Percentiles rank a stretch among this genome's conserved stretches.
Evolutionary conservation across 139 green algal genomes (phyloP).

Genomic region (Medakamo hakoo): DNA sequence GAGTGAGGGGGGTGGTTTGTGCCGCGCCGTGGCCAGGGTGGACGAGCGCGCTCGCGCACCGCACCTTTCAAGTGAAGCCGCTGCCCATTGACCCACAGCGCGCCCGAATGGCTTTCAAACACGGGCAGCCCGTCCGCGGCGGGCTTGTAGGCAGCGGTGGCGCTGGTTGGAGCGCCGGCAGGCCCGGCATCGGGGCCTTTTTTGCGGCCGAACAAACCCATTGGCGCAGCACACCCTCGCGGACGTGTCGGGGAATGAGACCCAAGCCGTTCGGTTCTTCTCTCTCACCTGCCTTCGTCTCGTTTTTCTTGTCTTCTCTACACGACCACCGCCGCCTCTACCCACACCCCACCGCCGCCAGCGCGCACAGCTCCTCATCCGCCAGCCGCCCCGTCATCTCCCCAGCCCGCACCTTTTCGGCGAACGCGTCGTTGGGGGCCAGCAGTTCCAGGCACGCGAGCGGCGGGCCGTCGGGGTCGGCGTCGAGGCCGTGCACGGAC

Average conservation of each 20-base stretch:
- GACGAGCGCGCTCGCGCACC: too few species aligned
- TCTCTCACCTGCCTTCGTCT: too few species aligned
- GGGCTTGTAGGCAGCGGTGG: not conserved
- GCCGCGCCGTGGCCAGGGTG: too few species aligned
- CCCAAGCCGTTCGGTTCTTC: too few species aligned
- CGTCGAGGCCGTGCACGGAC: constrained; percentile 52
- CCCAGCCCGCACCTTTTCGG: not conserved
- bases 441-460: constrained; percentile 58
- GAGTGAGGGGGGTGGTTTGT: too few species aligned
- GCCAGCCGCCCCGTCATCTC: not conserved
- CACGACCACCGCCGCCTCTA: too few species aligned
- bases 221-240: too few species aligned
- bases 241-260: too few species aligned
- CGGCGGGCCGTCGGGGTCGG: not conserved
- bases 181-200: too few species aligned
- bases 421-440: constrained; percentile 73
- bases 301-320: too few species aligned
- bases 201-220: too few species aligned
- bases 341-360: not conserved
- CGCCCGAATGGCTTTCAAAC: not conserved
- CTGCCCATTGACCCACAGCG: not conserved
- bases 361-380: not conserved
- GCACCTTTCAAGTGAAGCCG: not conserved
- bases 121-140: not conserved
- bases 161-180: too few species aligned